Percentiles rank a stretch among this genome's conserved stretches.
Evolutionary conservation across 805 yeast species (phyloP).

Genomic region (Ogataea degrootiae): DNA sequence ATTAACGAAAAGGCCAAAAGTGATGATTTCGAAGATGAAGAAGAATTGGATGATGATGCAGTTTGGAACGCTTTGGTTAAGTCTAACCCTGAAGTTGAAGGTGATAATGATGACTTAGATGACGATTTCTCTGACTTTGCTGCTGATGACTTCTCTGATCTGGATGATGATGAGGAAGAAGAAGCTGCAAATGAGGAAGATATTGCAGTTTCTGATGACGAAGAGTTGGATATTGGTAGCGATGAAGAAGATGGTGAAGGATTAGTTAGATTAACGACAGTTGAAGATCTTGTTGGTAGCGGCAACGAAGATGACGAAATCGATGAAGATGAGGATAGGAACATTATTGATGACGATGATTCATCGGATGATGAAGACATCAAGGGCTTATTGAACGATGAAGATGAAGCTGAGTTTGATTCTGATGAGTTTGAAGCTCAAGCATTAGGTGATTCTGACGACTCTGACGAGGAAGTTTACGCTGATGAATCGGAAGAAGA

Average conservation of each 20-base stretch:
- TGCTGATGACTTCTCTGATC: slow-evolving; percentile 31
- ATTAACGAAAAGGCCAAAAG: slow-evolving; percentile 40
- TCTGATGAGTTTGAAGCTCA: slow-evolving; percentile 26
- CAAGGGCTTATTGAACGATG: slow-evolving; percentile 16
- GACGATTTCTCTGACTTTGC: slow-evolving; percentile 36
- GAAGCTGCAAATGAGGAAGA: slow-evolving; percentile 19
- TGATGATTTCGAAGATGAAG: slow-evolving; percentile 32
- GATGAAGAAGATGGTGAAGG: slow-evolving; percentile 35
- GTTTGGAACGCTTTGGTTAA: slow-evolving; percentile 59
- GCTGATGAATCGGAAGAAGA: slow-evolving; percentile 21
- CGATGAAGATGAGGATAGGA: slow-evolving; percentile 25
- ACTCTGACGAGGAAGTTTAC: slow-evolving; percentile 24
- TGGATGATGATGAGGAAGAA: slow-evolving; percentile 30
- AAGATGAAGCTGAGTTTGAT: slow-evolving; percentile 17
- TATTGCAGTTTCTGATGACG: slow-evolving; percentile 25
- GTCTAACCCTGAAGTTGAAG: slow-evolving; percentile 55
- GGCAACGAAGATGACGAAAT: slow-evolving; percentile 33
- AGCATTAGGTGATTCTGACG: slow-evolving; percentile 23
- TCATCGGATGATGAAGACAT: slow-evolving; percentile 26
- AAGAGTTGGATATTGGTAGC: slow-evolving; percentile 27
- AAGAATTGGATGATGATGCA: slow-evolving; percentile 48
- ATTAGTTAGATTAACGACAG: slow-evolving; percentile 21
- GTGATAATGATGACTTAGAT: slow-evolving; percentile 34
- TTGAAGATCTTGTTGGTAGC: slow-evolving; percentile 29
- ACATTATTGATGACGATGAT: slow-evolving; percentile 20